Conservation (phyloP, 371 early-diverging fungal species). For the Mortierella sp. region DNA sequence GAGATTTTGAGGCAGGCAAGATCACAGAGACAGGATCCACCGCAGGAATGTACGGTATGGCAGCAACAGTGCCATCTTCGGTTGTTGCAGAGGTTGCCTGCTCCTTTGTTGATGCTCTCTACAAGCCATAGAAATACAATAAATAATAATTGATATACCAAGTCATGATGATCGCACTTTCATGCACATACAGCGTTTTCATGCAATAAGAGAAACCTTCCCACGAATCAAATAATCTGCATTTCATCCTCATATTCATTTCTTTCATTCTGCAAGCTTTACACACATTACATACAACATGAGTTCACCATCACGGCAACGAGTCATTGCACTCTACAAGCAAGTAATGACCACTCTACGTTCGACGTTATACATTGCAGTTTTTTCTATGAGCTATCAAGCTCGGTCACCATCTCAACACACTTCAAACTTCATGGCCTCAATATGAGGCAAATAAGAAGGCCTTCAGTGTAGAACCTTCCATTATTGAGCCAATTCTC, state of each 20-base stretch:
- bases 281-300: constrained; percentile 11
- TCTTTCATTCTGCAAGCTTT: not conserved
- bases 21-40: constrained; percentile 77
- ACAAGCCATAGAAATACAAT: constrained; percentile 69
- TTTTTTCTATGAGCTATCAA: not conserved
- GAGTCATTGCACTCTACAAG: constrained; percentile 67
- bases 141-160: not conserved
- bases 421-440: too few species aligned
- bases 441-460: too few species aligned
- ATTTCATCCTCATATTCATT: not conserved
- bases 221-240: not conserved
- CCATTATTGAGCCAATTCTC: too few species aligned
- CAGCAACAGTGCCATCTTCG: constrained; percentile 85
- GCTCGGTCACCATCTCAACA: too few species aligned
- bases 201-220: not conserved
- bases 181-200: not conserved
- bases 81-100: constrained; percentile 88
- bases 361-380: not conserved
- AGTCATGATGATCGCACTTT: not conserved
- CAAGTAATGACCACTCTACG: constrained; percentile 50
- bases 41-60: constrained; percentile 93
- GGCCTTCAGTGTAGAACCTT: too few species aligned
- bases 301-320: constrained; percentile 57
- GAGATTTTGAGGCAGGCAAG: constrained; percentile 76
- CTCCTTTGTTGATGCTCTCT: constrained; percentile 89